These are phyloP conservation scores for Coniochaeta sp. DNA, from an alignment of 2,329 filamentous ascomycete species.

Conservation along the genomic window DNA sequence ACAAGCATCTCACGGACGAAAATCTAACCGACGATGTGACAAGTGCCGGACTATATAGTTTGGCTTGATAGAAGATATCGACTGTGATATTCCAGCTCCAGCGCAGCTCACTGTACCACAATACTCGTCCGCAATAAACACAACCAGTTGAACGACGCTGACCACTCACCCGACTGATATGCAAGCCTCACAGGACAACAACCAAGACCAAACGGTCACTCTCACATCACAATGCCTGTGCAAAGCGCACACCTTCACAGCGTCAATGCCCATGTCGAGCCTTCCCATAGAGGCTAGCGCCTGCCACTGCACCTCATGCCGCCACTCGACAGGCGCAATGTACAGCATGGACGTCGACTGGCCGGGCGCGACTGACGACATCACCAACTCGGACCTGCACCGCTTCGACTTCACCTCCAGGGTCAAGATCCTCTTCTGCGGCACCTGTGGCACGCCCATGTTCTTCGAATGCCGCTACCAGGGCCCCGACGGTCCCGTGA, in stretches of 20 bases:
- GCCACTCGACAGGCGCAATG: conserved; percentile 34
- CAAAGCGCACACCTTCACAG: conserved; percentile 30
- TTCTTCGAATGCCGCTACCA: conserved; percentile 27
- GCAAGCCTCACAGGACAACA: not conserved
- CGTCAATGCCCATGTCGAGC: conserved; percentile 19
- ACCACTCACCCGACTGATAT: not conserved
- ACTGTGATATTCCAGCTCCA: not conserved
- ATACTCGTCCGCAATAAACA: too few relatives aligned
- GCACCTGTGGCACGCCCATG: conserved; percentile 32
- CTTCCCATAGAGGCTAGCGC: conserved; percentile 32
- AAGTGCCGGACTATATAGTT: not conserved
- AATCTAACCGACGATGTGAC: not conserved
- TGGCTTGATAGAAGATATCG: not conserved
- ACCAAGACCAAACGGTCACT: conserved; percentile 8
- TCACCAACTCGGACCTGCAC: conserved; percentile 22
- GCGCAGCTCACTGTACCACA: too few relatives aligned
- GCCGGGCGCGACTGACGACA: conserved; percentile 23
- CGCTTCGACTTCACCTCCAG: conserved; percentile 27
- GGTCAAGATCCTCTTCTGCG: conserved; percentile 31
- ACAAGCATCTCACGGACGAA: not conserved
- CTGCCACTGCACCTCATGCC: conserved; percentile 45
- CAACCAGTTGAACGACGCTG: not conserved
- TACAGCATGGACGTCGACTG: conserved; percentile 28
- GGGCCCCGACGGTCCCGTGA: conserved; percentile 7
- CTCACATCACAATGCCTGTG: conserved; percentile 38